Base-by-base conservation (phyloP, 2,329 filamentous ascomycete genomes). In the Talaromyces sp. region DNA sequence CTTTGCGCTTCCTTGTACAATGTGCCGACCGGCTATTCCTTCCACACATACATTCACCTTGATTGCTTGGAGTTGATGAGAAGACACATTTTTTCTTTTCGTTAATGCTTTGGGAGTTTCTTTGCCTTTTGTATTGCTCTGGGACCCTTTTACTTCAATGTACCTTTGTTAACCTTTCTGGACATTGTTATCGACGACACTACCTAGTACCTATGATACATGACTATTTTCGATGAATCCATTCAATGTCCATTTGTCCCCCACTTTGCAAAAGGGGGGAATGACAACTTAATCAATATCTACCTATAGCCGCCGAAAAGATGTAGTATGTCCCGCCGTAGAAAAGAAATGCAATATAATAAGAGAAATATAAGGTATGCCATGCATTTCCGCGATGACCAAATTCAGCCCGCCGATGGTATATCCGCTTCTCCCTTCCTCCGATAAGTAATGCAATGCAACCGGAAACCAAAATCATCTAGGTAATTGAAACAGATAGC, bases 351-450 rank as follows among this genome's bases (percentile, higher is more conserved):
- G 11, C 30, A 33, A n/a, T 19, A 16, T 35, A 10, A 13, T 8
- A 14, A 16, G 30, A 36, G 20, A 24, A 20, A 27, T 27, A 22
- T 16, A 17, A 40, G 16, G 14, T 27, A 52, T 52, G 32, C 22
- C 14, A 44, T 30, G 37, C 43, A 37, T 42, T 45, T 45, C 39
- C 37, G 24, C 37, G 16, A 52, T 52, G 52, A 50, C 46, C 37
- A 48, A 58, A 57, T 19, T 32, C 49, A 52, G 49, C 52, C 52
- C 51, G 41, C 51, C 49, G 40, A 50, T 55, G 55, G 55, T 57
- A 60, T 60, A 51, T 48, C 42, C 47, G 30, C 42, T 36, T 35
- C 36, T 19, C 16, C 16, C 16, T 19, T 43, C 30, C 47, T 16
- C n/a, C n/a, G n/a, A 14, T 19, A 22, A 46, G 14, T 48, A 41